Evolutionary conservation across 139 green algal species (phyloP), one percentile per base, ranked within the genome.

Genomic region (Picochlorum sp.): DNA sequence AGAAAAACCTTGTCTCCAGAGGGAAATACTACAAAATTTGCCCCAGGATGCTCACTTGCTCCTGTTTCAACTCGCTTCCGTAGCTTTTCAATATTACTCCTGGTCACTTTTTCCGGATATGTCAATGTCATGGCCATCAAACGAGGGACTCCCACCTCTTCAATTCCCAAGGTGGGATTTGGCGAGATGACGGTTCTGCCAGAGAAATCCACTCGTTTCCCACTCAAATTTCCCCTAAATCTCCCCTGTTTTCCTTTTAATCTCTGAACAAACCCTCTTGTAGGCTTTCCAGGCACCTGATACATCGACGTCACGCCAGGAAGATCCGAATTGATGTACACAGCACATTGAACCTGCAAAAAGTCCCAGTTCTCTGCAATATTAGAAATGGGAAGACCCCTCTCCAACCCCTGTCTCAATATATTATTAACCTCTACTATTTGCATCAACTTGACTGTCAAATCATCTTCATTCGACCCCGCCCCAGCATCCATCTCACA

Each of bases 201-300:
- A 20, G 65, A 88, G 68, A 98, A 99, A 80, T 99, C 94, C 5
- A 98, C 94, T 7, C 94, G 82, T 83, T 99, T 99, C 49, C 93
- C 88, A 7, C 69, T 88, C 41, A 98, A 84, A 82, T 99, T 99
- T 61, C 91, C 91, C 0, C 94, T 76, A 79, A 99, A 99, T 28
- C 94, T 86, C 1, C 94, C 94, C 79, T 94, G 82, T 85, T 99
- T 99, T 71, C 94, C 94, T 81, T 98, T 99, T 6, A 99, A 81
- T 20, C 94, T 82, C 86, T 99, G 94, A 73, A 97, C 92, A 71
- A 98, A 96, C 28, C 94, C 94, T 75, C 88, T 70, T 32, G 89
- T 79, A 4, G 90, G 90, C 73, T 94, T 90, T 45, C 78, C 79
- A 2, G 78, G 68, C 23, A 72, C 66, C 65, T 92, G 84, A 71